Conservation (phyloP, 139 green algal genomes). For the Asterochloris sp. region DNA sequence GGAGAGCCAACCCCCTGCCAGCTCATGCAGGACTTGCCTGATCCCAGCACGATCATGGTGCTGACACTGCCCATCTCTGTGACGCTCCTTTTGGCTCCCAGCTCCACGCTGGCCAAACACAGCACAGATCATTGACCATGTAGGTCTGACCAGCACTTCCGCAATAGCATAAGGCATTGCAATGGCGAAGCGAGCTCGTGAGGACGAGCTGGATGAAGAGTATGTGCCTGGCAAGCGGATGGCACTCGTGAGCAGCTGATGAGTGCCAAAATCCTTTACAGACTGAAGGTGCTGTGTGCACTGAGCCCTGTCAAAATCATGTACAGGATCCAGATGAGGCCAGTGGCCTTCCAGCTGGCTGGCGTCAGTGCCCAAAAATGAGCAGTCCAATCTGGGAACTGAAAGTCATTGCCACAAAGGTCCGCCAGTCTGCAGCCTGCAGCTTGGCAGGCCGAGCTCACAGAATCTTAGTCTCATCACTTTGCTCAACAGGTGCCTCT, state of each 20-base stretch:
- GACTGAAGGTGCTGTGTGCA: too few species aligned
- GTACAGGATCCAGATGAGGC: too few species aligned
- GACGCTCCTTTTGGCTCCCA: too few species aligned
- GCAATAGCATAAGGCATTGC: too few species aligned
- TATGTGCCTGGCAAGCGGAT: not conserved
- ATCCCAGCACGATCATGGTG: constrained; percentile 79
- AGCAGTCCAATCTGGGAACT: constrained; percentile 28
- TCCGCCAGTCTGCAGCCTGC: constrained; percentile 3
- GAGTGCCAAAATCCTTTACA: not conserved
- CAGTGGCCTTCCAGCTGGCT: constrained; percentile 43
- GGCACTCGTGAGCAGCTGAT: not conserved
- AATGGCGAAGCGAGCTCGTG: too few species aligned
- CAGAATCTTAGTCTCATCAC: not conserved
- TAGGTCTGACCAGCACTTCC: too few species aligned
- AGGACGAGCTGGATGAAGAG: not conserved
- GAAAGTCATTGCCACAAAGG: constrained; percentile 56
- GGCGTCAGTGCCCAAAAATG: constrained; percentile 51
- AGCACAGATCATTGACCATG: too few species aligned
- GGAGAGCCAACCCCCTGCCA: not conserved
- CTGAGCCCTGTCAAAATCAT: too few species aligned
- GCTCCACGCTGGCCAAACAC: too few species aligned
- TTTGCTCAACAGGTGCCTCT: constrained; percentile 43
- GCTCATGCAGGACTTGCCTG: constrained; percentile 37
- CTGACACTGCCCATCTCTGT: not conserved
- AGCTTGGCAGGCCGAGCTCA: not conserved